Evolutionary conservation across 2,329 filamentous ascomycete genomes (phyloP), one percentile per base, ranked within the genome.

Genomic region (Colletotrichum cuscutae): DNA sequence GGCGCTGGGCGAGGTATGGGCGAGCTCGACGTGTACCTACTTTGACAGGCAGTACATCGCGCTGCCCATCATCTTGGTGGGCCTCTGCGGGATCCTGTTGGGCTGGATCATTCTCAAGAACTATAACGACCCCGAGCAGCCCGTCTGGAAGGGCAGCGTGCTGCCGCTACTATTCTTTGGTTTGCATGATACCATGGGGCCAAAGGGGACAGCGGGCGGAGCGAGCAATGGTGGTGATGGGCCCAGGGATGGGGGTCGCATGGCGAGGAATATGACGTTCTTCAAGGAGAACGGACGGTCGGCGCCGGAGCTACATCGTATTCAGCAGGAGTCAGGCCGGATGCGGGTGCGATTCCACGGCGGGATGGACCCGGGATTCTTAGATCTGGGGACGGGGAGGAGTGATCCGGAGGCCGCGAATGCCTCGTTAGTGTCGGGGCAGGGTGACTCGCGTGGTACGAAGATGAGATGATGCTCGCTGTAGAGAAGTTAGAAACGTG

Each of bases 91-190:
- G 19, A n/a, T 64, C 2, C 59, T 72, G 5, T 42, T 72, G 13
- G 69, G 37, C 28, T 64, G 65, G 59, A 58, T 72, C 53, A 64
- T 72, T 9, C 12, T 63, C n/a, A 69, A 59, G 15, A 72, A 72
- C 42, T 64, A 72, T 42, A 46, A 24, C n/a, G 65, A 72, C 26
- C 70, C 70, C 15, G 70, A 69, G 35, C 70, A 72, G 15, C 70
- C 70, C 4, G 65, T 72, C 8, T 72, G 70, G 70, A 72, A 72
- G 54, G 70, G 70, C 32, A 72, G 54, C 54, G 70, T 72, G 32
- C 60, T 72, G 1, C 70, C 70, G 42, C 26, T 72, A 12, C 53
- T 72, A 9, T 69, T 72, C 26, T 72, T 72, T 22, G 70, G 70
- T 0, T 11, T 72, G 15, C 65, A 72, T 2, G 42, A 37, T 11